Conservation (phyloP, 2,329 filamentous ascomycete species). For the Massarina eburnea region DNA sequence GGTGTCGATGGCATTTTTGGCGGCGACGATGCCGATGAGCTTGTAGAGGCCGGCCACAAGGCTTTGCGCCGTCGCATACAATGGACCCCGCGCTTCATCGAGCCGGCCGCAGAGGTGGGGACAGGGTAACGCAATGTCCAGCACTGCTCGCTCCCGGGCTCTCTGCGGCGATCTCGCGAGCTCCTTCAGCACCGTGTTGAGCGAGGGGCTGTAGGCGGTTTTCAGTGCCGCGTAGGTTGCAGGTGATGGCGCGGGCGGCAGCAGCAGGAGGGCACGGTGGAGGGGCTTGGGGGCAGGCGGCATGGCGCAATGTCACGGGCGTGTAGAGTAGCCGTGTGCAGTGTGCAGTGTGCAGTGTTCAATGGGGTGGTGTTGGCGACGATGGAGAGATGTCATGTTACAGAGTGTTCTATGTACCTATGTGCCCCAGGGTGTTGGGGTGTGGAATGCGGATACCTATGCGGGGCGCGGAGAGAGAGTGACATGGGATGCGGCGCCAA, state of each 20-base stretch:
- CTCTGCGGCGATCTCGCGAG: slow-evolving; percentile 36
- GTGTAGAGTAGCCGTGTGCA: not conserved
- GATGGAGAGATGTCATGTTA: no score
- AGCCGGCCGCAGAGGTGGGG: slow-evolving; percentile 60
- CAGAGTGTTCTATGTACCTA: no score
- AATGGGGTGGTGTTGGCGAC: no score
- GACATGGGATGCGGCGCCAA: no score
- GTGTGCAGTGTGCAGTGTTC: no score
- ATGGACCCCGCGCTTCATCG: slow-evolving; percentile 54
- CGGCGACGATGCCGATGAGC: slow-evolving; percentile 72
- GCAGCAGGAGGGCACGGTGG: slow-evolving; percentile 43
- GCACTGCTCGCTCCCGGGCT: slow-evolving; percentile 40
- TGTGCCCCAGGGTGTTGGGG: no score
- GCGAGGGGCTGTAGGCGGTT: slow-evolving; percentile 46
- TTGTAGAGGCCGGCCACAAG: slow-evolving; percentile 77
- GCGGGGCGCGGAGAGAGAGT: no score
- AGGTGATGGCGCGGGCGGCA: slow-evolving; percentile 48
- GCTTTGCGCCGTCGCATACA: slow-evolving; percentile 71
- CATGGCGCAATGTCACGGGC: slow-evolving; percentile 28
- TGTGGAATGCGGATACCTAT: no score
- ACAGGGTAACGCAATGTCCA: slow-evolving; percentile 65
- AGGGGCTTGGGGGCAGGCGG: slow-evolving; percentile 21
- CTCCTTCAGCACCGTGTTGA: slow-evolving; percentile 47
- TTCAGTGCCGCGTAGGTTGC: slow-evolving; percentile 45
- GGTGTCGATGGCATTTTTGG: slow-evolving; percentile 63